Evolutionary conservation across 169 alveolate species (phyloP).

Genomic region (Neospora caninum): DNA sequence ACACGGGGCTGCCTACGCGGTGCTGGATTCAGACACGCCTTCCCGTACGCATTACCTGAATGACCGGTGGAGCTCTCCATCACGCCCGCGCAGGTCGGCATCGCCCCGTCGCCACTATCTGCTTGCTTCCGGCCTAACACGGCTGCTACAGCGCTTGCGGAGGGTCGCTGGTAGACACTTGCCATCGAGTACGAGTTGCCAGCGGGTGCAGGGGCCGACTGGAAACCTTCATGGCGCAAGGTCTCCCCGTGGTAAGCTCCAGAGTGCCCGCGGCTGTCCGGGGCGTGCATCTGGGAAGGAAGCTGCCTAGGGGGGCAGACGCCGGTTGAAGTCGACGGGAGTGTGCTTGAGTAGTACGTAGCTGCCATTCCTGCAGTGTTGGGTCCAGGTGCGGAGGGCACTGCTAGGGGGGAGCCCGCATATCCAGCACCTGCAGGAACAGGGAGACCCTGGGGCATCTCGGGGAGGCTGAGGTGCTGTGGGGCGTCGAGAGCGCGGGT

Average conservation of each 20-base stretch:
- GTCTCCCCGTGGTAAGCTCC: neutral
- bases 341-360: neutral
- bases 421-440: too few species aligned
- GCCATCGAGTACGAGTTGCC: neutral
- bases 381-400: neutral
- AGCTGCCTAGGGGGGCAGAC: neutral
- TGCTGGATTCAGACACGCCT: neutral
- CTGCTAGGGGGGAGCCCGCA: too few species aligned
- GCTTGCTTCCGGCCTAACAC: neutral
- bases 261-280: neutral
- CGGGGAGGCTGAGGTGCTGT: too few species aligned
- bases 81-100: too few species aligned
- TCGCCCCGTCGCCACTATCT: too few species aligned
- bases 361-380: neutral
- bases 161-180: neutral
- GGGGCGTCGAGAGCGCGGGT: too few species aligned
- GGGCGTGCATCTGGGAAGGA: neutral
- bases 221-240: too few species aligned
- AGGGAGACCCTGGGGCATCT: too few species aligned
- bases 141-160: slow-evolving; percentile 10
- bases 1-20: neutral
- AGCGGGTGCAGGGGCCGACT: neutral
- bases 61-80: neutral
- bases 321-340: neutral
- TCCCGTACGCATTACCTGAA: neutral